phyloP scores from a whole-genome alignment of 2,329 filamentous ascomycete species.

The Aspergillus sp. region DNA sequence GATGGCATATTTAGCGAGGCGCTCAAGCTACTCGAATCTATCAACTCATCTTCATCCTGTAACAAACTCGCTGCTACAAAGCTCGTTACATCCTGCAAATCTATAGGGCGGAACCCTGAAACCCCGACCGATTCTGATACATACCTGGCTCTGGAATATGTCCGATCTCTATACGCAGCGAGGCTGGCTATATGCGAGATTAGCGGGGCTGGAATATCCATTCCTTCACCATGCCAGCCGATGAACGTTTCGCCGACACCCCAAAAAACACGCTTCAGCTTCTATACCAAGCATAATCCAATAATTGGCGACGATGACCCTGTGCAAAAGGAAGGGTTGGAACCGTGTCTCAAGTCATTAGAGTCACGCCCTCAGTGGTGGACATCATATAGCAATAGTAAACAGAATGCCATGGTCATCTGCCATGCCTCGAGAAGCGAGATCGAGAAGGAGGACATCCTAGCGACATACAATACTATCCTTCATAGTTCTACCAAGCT shows the following conservation, averaged over 20 bases:
- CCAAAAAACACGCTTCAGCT: constrained; percentile 27
- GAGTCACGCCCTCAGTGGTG: constrained; percentile 58
- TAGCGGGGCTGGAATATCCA: constrained; percentile 49
- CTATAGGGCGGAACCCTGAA: constrained; percentile 40
- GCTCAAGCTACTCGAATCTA: constrained; percentile 43
- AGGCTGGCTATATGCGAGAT: constrained; percentile 65
- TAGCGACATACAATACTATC: constrained; percentile 41
- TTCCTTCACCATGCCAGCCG: constrained; percentile 53
- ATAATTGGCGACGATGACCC: constrained; percentile 15
- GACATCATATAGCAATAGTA: constrained; percentile 64
- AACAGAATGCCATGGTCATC: constrained; percentile 61
- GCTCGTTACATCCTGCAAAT: constrained; percentile 55
- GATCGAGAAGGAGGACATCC: constrained; percentile 53
- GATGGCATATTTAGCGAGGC: constrained; percentile 43
- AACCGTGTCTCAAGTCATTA: constrained; percentile 55
- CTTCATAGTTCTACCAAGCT: constrained; percentile 37
- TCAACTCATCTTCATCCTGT: constrained; percentile 52
- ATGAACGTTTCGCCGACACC: constrained; percentile 44
- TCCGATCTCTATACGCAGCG: constrained; percentile 60
- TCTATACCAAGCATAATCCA: constrained; percentile 22
- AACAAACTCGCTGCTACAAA: constrained; percentile 52
- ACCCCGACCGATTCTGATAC: constrained; percentile 21
- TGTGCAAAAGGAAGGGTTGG: constrained; percentile 34
- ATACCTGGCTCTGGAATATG: constrained; percentile 40
- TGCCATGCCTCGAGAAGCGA: constrained; percentile 62